Percentiles rank a stretch among this genome's conserved stretches.
Conservation (phyloP, 108 stramenopile genomes). For the Stephanodiscus triporus region DNA sequence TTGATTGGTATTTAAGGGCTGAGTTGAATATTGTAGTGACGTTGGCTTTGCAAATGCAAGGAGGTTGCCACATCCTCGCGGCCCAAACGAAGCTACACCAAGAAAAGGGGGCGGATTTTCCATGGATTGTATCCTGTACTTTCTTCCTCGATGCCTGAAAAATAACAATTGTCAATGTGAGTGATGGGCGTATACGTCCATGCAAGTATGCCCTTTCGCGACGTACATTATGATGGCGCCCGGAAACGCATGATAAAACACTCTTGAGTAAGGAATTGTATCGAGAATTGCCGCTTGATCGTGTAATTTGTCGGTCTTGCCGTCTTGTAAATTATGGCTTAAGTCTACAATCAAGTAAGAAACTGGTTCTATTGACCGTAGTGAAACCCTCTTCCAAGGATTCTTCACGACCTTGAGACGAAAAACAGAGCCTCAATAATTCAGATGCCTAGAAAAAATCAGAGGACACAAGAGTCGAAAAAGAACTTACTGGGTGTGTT, state of each 20-base stretch:
- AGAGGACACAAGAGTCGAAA: not conserved
- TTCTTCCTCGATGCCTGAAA: slow-evolving; percentile 59
- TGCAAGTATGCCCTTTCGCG: not conserved
- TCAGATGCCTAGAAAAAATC: slow-evolving; percentile 1
- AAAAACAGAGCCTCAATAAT: too few relatives aligned
- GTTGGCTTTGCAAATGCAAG: slow-evolving; percentile 77
- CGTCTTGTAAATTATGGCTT: slow-evolving; percentile 70
- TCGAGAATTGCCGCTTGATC: slow-evolving; percentile 76
- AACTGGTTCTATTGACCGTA: slow-evolving; percentile 84
- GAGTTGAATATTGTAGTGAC: slow-evolving; percentile 63
- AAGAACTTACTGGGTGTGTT: slow-evolving; percentile 59
- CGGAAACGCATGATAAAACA: slow-evolving; percentile 85
- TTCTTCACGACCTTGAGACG: slow-evolving; percentile 65
- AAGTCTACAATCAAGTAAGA: slow-evolving; percentile 79
- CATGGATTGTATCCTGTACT: slow-evolving; percentile 80
- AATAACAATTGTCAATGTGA: not conserved
- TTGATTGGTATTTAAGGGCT: slow-evolving; percentile 67
- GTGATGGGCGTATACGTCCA: not conserved
- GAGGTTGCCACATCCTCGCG: slow-evolving; percentile 52
- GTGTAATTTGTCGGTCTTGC: slow-evolving; percentile 63
- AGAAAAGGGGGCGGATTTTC: slow-evolving; percentile 70
- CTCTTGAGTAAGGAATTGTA: slow-evolving; percentile 73
- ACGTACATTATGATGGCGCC: slow-evolving; percentile 78
- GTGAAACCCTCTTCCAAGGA: slow-evolving; percentile 71
- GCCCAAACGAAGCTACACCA: slow-evolving; percentile 36